A percentile compares a stretch with the other conserved stretches of the same genome.
These are phyloP conservation scores for Petunia hybrid DNA, from an alignment of 305 asterid genomes.

Conservation along the genomic window DNA sequence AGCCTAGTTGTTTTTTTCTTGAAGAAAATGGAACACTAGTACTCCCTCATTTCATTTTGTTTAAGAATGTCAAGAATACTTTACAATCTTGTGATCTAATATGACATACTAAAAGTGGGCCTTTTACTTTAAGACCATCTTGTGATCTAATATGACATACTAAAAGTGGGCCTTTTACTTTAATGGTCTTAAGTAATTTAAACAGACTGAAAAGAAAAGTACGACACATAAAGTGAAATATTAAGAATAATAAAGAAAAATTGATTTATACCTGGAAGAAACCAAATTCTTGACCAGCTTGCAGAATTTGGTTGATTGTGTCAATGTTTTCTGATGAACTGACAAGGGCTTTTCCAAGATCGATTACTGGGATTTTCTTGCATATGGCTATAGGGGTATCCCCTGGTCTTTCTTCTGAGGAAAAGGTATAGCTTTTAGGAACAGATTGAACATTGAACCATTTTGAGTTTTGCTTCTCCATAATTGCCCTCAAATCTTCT, in stretches of 20 bases:
- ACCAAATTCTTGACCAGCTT: constrained; percentile 52
- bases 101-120: too few species aligned
- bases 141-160: too few species aligned
- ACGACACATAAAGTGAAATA: too few species aligned
- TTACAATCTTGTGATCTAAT: too few species aligned
- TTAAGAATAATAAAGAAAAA: background rate
- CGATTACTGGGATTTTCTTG: constrained; percentile 45
- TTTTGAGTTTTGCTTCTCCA: constrained; percentile 36
- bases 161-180: too few species aligned
- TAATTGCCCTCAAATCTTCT: background rate
- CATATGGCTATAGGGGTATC: constrained; percentile 24
- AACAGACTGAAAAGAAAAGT: too few species aligned
- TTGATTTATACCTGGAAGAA: constrained; percentile 46
- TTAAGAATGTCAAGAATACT: background rate
- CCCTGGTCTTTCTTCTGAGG: constrained; percentile 50
- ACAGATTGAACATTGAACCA: constrained; percentile 42
- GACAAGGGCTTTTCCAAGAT: constrained; percentile 30
- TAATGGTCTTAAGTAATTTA: too few species aligned
- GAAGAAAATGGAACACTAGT: background rate
- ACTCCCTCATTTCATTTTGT: too few species aligned
- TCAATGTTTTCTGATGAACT: constrained; percentile 21
- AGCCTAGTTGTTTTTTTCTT: background rate
- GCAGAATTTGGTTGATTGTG: constrained; percentile 36
- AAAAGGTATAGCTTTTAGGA: constrained; percentile 42
- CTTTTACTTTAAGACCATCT: too few species aligned